These are phyloP conservation scores for Chalara sp. DNA, from an alignment of 2,329 filamentous ascomycete species.

Conservation along the genomic window DNA sequence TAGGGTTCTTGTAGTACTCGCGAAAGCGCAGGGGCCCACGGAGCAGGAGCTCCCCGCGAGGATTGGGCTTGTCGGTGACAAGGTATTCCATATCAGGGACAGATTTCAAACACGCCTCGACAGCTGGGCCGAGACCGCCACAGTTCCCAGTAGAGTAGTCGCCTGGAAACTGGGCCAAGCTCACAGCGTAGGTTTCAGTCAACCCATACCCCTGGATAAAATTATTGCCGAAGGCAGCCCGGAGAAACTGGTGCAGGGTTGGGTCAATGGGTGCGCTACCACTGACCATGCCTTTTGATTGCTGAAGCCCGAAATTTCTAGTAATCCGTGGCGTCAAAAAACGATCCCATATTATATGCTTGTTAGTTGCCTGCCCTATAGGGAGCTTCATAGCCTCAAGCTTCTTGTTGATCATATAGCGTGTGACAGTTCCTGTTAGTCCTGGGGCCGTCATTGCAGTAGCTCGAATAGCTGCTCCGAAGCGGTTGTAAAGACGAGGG, in stretches of 20 bases:
- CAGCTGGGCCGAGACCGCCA: constrained; percentile 59
- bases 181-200: constrained; percentile 85
- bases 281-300: constrained; percentile 66
- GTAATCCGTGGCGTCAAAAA: constrained; percentile 89
- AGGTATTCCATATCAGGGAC: constrained; percentile 94
- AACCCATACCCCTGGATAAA: constrained; percentile 88
- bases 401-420: constrained; percentile 75
- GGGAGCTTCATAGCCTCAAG: constrained; percentile 68
- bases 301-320: constrained; percentile 74
- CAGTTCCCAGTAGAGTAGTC: constrained; percentile 79
- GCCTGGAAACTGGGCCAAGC: constrained; percentile 58
- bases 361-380: constrained; percentile 68
- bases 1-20: constrained; percentile 85
- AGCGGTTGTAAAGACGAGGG: constrained; percentile 85
- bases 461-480: constrained; percentile 74
- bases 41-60: constrained; percentile 83
- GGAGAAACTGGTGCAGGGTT: constrained; percentile 79
- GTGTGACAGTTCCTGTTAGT: constrained; percentile 72
- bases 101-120: constrained; percentile 76
- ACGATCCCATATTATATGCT: constrained; percentile 71
- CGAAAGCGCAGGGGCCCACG: constrained; percentile 74
- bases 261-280: constrained; percentile 90
- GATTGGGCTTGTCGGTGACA: constrained; percentile 70
- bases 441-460: constrained; percentile 74
- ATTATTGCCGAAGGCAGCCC: constrained; percentile 70